Conservation (phyloP, 106 monocot species). For the Iris macrosiphon region DNA sequence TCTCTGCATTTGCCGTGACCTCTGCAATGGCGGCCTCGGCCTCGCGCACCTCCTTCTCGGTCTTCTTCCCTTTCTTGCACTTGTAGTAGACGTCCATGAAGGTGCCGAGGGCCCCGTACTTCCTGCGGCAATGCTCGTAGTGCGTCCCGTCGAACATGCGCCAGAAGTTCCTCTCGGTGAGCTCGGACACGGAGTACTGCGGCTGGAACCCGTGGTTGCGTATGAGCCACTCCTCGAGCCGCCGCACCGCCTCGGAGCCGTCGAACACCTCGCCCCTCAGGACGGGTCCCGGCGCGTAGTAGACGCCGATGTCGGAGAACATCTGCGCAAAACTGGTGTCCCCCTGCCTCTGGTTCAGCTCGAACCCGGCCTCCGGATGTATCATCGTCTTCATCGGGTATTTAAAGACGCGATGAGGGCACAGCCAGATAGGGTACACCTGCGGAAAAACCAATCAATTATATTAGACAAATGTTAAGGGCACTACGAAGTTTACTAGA, state of each 20-base stretch:
- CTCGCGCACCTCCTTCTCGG: conserved; percentile 55
- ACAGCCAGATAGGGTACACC: conserved; percentile 55
- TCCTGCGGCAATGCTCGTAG: conserved; percentile 41
- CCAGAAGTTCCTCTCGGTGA: conserved; percentile 68
- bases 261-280: conserved; percentile 43
- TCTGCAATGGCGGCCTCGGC: conserved; percentile 44
- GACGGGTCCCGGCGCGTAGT: conserved; percentile 39
- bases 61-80: conserved; percentile 59
- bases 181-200: conserved; percentile 49
- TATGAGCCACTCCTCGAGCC: conserved; percentile 42
- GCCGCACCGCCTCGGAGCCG: conserved; percentile 27
- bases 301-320: conserved; percentile 48
- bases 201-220: conserved; percentile 45
- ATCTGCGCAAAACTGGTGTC: conserved; percentile 52
- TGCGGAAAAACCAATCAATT: neutral
- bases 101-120: conserved; percentile 43
- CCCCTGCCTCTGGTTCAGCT: conserved; percentile 36
- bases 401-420: conserved; percentile 50
- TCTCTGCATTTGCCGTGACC: conserved; percentile 40
- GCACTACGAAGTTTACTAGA: too few species aligned
- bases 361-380: conserved; percentile 40
- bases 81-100: conserved; percentile 66
- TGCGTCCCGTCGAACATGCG: conserved; percentile 45
- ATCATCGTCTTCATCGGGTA: conserved; percentile 44
- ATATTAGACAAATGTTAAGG: neutral